Evolutionary conservation across 176 grass and related monocot species (phyloP), one percentile per base, ranked within the genome.

Genomic region (Triticum monococcum): DNA sequence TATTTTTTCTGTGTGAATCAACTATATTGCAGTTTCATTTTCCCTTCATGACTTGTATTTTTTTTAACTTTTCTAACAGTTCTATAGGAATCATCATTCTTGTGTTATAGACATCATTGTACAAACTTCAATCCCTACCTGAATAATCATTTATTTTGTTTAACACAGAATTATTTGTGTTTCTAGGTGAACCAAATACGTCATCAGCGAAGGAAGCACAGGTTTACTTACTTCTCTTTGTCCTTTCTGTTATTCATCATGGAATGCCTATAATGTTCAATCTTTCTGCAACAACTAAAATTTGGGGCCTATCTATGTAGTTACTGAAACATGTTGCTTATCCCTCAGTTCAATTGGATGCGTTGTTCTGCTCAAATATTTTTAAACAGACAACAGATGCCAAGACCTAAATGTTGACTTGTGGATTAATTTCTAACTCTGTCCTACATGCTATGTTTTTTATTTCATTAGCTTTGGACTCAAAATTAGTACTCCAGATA

Each of bases 111-210:
- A 75, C 31, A 25, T 81, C 60, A 61, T 18, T 75, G 23, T 46
- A 59, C n/a, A 36, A 76, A 43, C 45, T 84, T 75, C 11, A 35
- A 37, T 84, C 73, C 24, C 4, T 45, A 65, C 72, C 50, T 83
- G 40, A 64, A 28, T 48, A 68, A 48, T 67, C 25, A 83, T 86
- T 54, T 87, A 35, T 66, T 74, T 7, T 79, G 59, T 79, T 66
- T 59, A 77, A 85, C 59, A 75, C 64, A 35, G 14, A 57, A 28
- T 73, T 41, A 16, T 18, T 43, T 87, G 5, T 83, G 22, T 61
- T 77, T 91, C 57, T 80, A 87, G 85, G 85, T 40, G 68, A 71
- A 85, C 12, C 32, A 9, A 40, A 52, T 14, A 91, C 87, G 24
- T 63, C 77, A 12, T 78, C 30, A 64, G 48, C 38, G 64, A 84